Conservation (phyloP, 768 basidiomycete species). For the Tulasnella sp. region DNA sequence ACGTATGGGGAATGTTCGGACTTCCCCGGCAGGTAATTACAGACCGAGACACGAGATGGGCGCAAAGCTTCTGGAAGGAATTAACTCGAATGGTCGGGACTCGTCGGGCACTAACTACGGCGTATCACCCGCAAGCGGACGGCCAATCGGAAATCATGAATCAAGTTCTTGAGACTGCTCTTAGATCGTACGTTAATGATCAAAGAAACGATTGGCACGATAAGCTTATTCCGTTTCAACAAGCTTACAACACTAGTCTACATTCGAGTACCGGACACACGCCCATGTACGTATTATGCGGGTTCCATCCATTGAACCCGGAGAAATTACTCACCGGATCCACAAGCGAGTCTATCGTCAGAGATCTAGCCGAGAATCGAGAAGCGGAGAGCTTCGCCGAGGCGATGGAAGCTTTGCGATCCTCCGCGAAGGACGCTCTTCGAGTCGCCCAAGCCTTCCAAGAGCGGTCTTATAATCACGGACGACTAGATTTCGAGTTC, state of each 20-base stretch:
- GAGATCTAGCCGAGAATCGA: no score
- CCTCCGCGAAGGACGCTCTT: no score
- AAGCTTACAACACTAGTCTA: slow-evolving; percentile 25
- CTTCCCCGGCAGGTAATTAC: slow-evolving; percentile 9
- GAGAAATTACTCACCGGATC: no score
- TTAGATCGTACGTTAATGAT: slow-evolving; percentile 24
- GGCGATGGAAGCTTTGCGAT: no score
- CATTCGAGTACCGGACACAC: slow-evolving; percentile 21
- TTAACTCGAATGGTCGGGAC: slow-evolving; percentile 18
- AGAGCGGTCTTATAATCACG: no score
- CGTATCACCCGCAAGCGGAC: slow-evolving; percentile 32
- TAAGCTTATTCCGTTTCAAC: slow-evolving; percentile 19
- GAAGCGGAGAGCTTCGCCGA: no score
- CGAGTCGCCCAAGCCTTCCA: no score
- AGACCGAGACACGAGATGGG: slow-evolving; percentile 6
- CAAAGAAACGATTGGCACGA: slow-evolving; percentile 22
- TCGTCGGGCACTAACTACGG: slow-evolving; percentile 21
- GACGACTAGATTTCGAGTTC: no score
- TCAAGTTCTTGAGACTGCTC: slow-evolving; percentile 24
- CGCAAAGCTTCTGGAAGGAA: slow-evolving; percentile 22
- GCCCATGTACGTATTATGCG: no score
- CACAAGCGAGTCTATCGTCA: no score
- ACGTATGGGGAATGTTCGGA: slow-evolving; percentile 10
- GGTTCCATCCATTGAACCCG: no score
- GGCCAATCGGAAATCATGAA: slow-evolving; percentile 30